Percentiles rank a stretch among this genome's conserved stretches.
phyloP scores from a whole-genome alignment of 2,329 filamentous ascomycete species.

The Sporothrix brasiliensis region DNA sequence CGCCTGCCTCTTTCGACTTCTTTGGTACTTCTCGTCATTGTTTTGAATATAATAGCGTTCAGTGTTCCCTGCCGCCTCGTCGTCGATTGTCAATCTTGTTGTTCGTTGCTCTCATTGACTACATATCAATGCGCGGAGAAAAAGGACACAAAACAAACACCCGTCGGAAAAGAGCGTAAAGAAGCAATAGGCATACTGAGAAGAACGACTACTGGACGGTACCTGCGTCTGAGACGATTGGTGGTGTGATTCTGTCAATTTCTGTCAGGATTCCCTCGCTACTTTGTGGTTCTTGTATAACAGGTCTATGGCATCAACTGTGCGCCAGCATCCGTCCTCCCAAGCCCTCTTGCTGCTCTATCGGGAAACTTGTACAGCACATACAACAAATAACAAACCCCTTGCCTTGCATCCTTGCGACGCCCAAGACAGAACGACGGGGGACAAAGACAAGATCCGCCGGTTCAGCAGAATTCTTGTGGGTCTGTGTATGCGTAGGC shows the following conservation, averaged over 20 bases:
- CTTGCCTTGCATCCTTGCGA: not conserved
- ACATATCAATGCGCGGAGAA: not conserved
- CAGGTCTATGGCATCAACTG: not conserved
- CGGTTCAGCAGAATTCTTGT: not conserved
- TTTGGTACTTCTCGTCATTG: not conserved
- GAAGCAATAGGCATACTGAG: not conserved
- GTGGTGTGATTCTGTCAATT: not conserved
- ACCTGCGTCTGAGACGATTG: slow-evolving; percentile 1
- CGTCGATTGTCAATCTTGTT: not conserved
- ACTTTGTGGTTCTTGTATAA: not conserved
- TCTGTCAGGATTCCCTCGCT: not conserved
- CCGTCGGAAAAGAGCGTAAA: not conserved
- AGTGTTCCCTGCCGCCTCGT: not conserved
- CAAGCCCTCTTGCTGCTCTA: not conserved
- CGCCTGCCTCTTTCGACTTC: not conserved
- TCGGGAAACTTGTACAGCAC: not conserved
- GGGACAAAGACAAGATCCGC: slow-evolving; percentile 4
- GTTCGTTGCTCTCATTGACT: not conserved
- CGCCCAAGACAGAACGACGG: not conserved
- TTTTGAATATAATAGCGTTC: not conserved
- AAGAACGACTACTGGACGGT: not conserved
- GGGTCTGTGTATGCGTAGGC: not conserved
- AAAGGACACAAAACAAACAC: not conserved
- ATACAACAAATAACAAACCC: too few species aligned
- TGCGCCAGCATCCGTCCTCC: not conserved